Evolutionary conservation across 1,284 basidiomycete genomes (phyloP).

Genomic region (Phellinidium pouzarii): DNA sequence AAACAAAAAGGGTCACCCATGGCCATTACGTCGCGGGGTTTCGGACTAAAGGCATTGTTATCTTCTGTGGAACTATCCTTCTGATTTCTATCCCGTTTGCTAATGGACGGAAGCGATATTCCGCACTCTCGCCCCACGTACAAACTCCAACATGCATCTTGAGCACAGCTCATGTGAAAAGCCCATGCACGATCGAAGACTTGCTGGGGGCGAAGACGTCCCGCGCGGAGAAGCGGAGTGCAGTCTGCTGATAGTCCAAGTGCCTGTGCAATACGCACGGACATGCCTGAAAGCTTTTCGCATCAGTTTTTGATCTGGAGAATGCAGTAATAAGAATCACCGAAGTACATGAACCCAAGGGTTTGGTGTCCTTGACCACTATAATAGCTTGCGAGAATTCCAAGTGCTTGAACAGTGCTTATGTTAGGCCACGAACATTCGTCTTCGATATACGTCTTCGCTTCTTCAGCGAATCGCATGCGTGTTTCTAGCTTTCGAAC

Average conservation of each 20-base stretch:
- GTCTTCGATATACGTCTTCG: slow-evolving; percentile 47
- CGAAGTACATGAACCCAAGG: slow-evolving; percentile 53
- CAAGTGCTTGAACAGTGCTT: slow-evolving; percentile 51
- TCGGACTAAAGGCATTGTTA: not conserved
- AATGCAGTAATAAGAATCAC: slow-evolving; percentile 26
- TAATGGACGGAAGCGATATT: slow-evolving; percentile 27
- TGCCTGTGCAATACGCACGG: slow-evolving; percentile 16
- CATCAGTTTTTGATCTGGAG: not conserved
- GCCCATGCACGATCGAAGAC: slow-evolving; percentile 16
- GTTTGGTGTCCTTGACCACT: slow-evolving; percentile 50
- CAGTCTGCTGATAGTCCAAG: slow-evolving; percentile 53
- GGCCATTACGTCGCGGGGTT: not conserved
- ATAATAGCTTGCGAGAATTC: slow-evolving; percentile 52
- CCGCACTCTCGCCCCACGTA: slow-evolving; percentile 54
- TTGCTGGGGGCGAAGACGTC: slow-evolving; percentile 42
- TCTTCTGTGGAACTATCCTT: not conserved
- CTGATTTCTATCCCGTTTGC: not conserved
- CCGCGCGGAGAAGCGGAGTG: slow-evolving; percentile 35
- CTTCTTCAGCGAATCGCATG: slow-evolving; percentile 43
- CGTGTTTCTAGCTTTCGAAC: slow-evolving; percentile 33
- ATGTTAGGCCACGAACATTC: slow-evolving; percentile 55
- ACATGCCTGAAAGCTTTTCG: slow-evolving; percentile 9
- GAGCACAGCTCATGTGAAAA: slow-evolving; percentile 16
- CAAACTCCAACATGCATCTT: slow-evolving; percentile 55
- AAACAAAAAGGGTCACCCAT: slow-evolving; percentile 17